Evolutionary conservation across 768 basidiomycete genomes (phyloP).

Genomic region (Lactarius quietus): DNA sequence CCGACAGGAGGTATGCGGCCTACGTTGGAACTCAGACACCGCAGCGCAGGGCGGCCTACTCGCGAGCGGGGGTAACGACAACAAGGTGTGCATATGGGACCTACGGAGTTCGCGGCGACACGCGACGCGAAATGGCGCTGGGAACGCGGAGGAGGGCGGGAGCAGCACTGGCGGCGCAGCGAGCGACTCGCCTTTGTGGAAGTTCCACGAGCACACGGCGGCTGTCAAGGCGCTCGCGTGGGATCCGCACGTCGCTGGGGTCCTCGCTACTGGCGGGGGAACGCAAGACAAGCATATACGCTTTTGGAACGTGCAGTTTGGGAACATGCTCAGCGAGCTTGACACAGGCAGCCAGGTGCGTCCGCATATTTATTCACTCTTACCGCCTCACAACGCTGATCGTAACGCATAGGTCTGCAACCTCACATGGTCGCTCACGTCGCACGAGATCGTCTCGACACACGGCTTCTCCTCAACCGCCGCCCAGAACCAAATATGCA

Average conservation of each 20-base stretch:
- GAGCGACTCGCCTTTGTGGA: conserved; percentile 74
- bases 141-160: conserved; percentile 31
- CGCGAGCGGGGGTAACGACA: conserved; percentile 96
- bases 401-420: conserved; percentile 75
- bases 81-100: conserved; percentile 98
- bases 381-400: background rate
- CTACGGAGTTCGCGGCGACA: conserved; percentile 59
- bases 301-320: conserved; percentile 93
- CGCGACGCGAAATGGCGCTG: conserved; percentile 26
- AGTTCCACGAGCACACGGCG: conserved; percentile 95
- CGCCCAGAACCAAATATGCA: conserved; percentile 93
- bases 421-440: conserved; percentile 92
- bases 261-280: conserved; percentile 92
- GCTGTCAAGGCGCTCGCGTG: conserved; percentile 98
- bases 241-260: conserved; percentile 91
- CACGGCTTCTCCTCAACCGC: conserved; percentile 94
- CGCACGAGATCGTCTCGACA: conserved; percentile 96
- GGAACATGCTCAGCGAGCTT: conserved; percentile 77
- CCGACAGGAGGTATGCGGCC: conserved; percentile 92
- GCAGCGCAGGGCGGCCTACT: conserved; percentile 52
- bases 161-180: conserved; percentile 31
- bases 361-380: background rate
- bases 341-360: conserved; percentile 95
- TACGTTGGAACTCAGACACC: conserved; percentile 79
- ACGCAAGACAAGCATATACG: conserved; percentile 99